A percentile compares a stretch with the other conserved stretches of the same genome.
Conservation (phyloP, 768 basidiomycete genomes). For the Exsudoporus frostii region DNA sequence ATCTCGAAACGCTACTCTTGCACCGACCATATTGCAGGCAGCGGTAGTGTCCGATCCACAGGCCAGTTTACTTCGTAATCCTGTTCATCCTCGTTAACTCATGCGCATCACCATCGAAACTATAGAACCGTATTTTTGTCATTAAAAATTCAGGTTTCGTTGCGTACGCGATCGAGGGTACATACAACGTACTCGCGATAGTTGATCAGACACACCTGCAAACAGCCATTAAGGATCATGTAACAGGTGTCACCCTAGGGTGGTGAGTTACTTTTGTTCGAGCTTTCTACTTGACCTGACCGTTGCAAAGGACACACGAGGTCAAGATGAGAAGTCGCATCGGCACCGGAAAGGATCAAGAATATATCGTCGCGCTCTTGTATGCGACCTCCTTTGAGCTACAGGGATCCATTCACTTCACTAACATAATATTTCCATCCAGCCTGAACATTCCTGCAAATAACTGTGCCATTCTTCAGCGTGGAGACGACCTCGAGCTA, state of each 20-base stretch:
- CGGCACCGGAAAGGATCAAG: slow-evolving; percentile 41
- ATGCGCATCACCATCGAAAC: not conserved
- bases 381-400: slow-evolving; percentile 27
- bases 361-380: slow-evolving; percentile 81
- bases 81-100: not conserved
- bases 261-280: slow-evolving; percentile 31
- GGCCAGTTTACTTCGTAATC: slow-evolving; percentile 22
- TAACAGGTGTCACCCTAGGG: slow-evolving; percentile 64
- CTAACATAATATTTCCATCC: slow-evolving; percentile 1
- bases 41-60: slow-evolving; percentile 76
- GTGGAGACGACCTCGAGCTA: slow-evolving; percentile 74
- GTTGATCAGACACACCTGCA: slow-evolving; percentile 83
- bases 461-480: slow-evolving; percentile 83
- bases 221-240: slow-evolving; percentile 52
- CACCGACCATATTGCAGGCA: slow-evolving; percentile 29
- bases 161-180: slow-evolving; percentile 72
- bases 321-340: slow-evolving; percentile 71
- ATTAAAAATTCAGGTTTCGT: slow-evolving; percentile 78
- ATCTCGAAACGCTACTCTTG: not conserved
- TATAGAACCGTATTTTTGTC: slow-evolving; percentile 70
- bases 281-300: not conserved
- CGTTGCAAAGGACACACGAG: slow-evolving; percentile 53
- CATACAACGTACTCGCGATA: slow-evolving; percentile 74
- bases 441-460: slow-evolving; percentile 83
- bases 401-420: not conserved